These are phyloP conservation scores for Phytopythium mirpurense DNA, from an alignment of 352 stramenopile species.

Conservation along the genomic window DNA sequence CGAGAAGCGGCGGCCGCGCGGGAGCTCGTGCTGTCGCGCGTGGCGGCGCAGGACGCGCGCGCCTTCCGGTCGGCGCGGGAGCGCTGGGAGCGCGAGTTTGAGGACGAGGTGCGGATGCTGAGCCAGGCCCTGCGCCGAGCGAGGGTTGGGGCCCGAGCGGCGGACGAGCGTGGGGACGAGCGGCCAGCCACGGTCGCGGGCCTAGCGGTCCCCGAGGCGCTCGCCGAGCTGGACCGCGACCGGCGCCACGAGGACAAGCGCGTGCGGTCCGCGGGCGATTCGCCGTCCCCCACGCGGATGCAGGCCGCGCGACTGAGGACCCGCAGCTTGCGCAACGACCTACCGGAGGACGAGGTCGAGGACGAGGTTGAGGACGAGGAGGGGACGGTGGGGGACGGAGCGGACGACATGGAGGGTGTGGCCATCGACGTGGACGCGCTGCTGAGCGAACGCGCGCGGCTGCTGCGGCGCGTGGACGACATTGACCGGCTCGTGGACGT, in stretches of 20 bases:
- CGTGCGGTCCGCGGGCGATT: constrained; percentile 30
- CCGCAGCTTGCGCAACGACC: too few species aligned
- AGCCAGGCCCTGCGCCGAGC: constrained; percentile 37
- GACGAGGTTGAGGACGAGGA: constrained; percentile 6
- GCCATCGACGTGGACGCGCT: constrained; percentile 18
- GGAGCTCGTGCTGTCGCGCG: constrained; percentile 15
- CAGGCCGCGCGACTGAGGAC: not conserved
- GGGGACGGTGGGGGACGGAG: too few species aligned
- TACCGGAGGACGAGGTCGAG: not conserved
- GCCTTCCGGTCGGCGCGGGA: constrained; percentile 29
- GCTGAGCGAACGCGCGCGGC: constrained; percentile 23
- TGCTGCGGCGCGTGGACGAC: constrained; percentile 34
- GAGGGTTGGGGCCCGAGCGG: constrained; percentile 10
- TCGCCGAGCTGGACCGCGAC: constrained; percentile 40
- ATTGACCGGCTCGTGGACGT: constrained; percentile 28
- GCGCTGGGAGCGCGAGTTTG: constrained; percentile 44
- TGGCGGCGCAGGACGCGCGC: constrained; percentile 13
- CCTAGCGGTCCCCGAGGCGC: constrained; percentile 38
- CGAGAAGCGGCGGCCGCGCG: constrained; percentile 27
- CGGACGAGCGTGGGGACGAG: not conserved
- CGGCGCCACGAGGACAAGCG: constrained; percentile 33
- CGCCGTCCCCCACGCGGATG: not conserved
- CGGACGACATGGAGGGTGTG: not conserved
- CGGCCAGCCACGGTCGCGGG: constrained; percentile 52
- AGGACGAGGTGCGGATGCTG: constrained; percentile 41